These are phyloP conservation scores for Tetrapyrgos nigripes DNA, from an alignment of 1,284 basidiomycete species.

Conservation along the genomic window DNA sequence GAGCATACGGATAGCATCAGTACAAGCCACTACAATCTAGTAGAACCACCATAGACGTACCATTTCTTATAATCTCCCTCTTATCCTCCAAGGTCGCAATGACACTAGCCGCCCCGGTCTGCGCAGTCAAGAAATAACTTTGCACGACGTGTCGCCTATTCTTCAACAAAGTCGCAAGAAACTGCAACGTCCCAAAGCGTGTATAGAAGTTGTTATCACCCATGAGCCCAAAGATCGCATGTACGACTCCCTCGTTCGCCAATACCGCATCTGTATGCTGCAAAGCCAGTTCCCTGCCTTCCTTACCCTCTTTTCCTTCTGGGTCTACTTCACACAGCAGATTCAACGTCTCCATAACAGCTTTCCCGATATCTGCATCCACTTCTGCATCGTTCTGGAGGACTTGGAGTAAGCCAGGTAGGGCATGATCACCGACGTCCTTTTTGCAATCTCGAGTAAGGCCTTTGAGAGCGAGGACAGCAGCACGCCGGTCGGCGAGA, in stretches of 20 bases:
- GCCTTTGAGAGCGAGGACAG: constrained; percentile 92
- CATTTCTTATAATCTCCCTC: constrained; percentile 85
- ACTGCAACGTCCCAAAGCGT: constrained; percentile 87
- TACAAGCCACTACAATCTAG: neutral
- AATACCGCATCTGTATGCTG: constrained; percentile 79
- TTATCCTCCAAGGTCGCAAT: constrained; percentile 81
- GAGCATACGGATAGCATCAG: constrained; percentile 18
- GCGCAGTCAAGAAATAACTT: constrained; percentile 86
- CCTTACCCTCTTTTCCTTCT: constrained; percentile 24
- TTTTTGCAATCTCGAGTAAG: constrained; percentile 90
- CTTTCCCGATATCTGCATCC: constrained; percentile 90
- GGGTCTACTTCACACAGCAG: constrained; percentile 78
- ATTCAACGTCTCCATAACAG: constrained; percentile 86
- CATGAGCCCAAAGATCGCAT: constrained; percentile 83
- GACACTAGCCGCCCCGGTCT: constrained; percentile 76
- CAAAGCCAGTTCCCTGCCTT: constrained; percentile 69
- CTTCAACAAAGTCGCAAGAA: constrained; percentile 80
- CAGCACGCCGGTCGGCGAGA: constrained; percentile 90
- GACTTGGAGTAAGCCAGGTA: constrained; percentile 81
- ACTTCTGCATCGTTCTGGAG: constrained; percentile 87
- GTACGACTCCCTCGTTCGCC: constrained; percentile 72
- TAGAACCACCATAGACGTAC: too few relatives aligned
- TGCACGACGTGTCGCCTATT: constrained; percentile 86
- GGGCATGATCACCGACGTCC: constrained; percentile 81
- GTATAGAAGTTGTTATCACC: constrained; percentile 83